Percentiles rank a stretch among this genome's conserved stretches.
Evolutionary conservation across 768 basidiomycete species (phyloP).

Genomic region (Panus rudis): DNA sequence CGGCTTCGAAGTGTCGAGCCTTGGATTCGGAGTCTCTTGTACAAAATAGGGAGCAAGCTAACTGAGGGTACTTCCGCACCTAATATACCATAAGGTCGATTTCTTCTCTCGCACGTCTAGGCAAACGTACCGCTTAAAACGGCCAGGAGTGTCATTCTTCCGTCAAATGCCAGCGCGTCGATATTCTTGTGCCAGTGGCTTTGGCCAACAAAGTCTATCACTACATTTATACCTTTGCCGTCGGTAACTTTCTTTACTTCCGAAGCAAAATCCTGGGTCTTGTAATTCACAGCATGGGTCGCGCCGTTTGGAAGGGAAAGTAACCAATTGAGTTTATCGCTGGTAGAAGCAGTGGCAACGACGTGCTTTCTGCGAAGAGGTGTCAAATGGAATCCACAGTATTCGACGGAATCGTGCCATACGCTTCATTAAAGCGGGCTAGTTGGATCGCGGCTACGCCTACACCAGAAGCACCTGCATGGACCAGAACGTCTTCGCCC

Average conservation of each 20-base stretch:
- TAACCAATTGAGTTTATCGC: slow-evolving; percentile 77
- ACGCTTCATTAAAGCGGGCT: slow-evolving; percentile 70
- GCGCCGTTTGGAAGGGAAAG: slow-evolving; percentile 58
- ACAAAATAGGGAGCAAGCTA: slow-evolving; percentile 62
- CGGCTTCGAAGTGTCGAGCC: slow-evolving; percentile 83
- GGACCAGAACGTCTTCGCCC: slow-evolving; percentile 75
- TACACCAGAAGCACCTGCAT: slow-evolving; percentile 89
- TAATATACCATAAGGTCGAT: slow-evolving; percentile 24
- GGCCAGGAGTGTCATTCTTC: slow-evolving; percentile 65
- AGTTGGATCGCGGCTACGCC: slow-evolving; percentile 86
- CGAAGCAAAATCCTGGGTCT: slow-evolving; percentile 70
- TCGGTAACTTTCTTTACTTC: slow-evolving; percentile 63
- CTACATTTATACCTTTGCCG: slow-evolving; percentile 69
- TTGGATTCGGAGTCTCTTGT: slow-evolving; percentile 81
- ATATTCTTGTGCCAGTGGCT: slow-evolving; percentile 72
- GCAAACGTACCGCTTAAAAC: slow-evolving; percentile 51
- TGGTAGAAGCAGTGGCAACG: slow-evolving; percentile 79
- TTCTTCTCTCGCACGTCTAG: slow-evolving; percentile 12
- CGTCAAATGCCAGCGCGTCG: slow-evolving; percentile 61
- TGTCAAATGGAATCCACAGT: slow-evolving; percentile 3
- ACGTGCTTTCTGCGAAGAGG: slow-evolving; percentile 46
- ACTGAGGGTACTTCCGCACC: slow-evolving; percentile 45
- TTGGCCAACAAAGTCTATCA: slow-evolving; percentile 80
- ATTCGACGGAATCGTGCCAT: slow-evolving; percentile 27
- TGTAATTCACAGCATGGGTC: slow-evolving; percentile 80